A percentile compares a stretch with the other conserved stretches of the same genome.
Conservation (phyloP, 2,329 filamentous ascomycete species). For the Coniella vitis region DNA sequence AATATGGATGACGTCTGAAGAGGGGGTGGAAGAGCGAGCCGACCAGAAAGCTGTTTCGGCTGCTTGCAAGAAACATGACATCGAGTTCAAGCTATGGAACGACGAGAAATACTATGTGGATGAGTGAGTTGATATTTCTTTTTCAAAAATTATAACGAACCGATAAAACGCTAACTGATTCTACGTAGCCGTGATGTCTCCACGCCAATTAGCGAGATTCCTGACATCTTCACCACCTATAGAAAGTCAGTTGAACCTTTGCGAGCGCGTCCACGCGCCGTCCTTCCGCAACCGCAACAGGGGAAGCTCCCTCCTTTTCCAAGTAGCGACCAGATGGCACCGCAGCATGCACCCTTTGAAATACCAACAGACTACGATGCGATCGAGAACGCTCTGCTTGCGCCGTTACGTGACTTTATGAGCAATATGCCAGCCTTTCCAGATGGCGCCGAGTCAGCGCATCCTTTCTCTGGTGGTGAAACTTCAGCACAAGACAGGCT, state of each 20-base stretch:
- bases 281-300: constrained; percentile 45
- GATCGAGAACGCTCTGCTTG: constrained; percentile 47
- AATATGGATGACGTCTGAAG: constrained; percentile 69
- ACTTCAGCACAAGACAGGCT: constrained; percentile 51
- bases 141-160: too few relatives aligned
- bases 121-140: constrained; percentile 50
- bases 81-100: constrained; percentile 58
- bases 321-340: constrained; percentile 40
- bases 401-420: constrained; percentile 49
- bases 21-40: constrained; percentile 59
- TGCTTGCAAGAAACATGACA: constrained; percentile 43
- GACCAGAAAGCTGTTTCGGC: constrained; percentile 53
- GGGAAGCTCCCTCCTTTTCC: constrained; percentile 52
- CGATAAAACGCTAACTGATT: background rate
- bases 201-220: constrained; percentile 51
- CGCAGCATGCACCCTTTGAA: constrained; percentile 55
- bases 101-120: constrained; percentile 78
- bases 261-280: constrained; percentile 53
- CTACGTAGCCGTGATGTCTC: constrained; percentile 53
- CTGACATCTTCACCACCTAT: constrained; percentile 70
- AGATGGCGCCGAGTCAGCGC: constrained; percentile 46
- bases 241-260: constrained; percentile 68
- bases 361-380: constrained; percentile 50
- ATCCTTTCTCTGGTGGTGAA: constrained; percentile 66
- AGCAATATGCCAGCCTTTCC: constrained; percentile 47